Evolutionary conservation across 208 protist species (phyloP).

Genomic region (Trichomonas gallinae): DNA sequence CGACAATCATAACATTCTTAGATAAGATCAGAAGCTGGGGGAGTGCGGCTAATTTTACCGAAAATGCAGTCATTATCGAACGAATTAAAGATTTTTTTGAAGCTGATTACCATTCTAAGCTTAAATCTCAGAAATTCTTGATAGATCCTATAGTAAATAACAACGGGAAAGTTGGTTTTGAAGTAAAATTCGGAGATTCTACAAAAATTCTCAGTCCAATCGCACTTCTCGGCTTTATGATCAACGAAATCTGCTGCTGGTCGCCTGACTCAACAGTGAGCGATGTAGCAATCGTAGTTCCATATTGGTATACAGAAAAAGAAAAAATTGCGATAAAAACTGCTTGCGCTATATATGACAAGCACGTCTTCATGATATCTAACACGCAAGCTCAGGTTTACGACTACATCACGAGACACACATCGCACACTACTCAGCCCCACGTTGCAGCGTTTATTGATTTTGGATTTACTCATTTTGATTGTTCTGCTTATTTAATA

Average conservation of each 20-base stretch:
- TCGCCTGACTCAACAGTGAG: neutral
- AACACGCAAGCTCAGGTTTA: neutral
- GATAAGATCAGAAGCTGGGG: neutral
- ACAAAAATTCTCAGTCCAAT: neutral
- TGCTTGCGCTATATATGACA: neutral
- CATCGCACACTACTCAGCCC: neutral
- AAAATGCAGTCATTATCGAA: neutral
- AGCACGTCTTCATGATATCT: neutral
- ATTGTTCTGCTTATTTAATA: neutral
- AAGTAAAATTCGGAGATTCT: neutral
- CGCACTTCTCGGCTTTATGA: neutral
- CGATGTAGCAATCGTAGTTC: neutral
- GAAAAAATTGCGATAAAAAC: neutral
- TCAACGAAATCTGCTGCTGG: neutral
- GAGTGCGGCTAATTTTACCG: neutral
- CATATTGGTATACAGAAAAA: neutral
- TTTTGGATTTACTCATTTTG: neutral
- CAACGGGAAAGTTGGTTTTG: neutral
- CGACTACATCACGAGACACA: neutral
- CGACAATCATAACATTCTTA: neutral
- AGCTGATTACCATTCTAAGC: neutral
- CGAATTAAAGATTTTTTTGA: neutral
- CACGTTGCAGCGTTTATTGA: neutral
- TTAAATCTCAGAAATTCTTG: neutral
- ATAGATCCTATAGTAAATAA: neutral